These are phyloP conservation scores for Solanum chiquidenum DNA, from an alignment of 257 asterid genomes.

Conservation along the genomic window DNA sequence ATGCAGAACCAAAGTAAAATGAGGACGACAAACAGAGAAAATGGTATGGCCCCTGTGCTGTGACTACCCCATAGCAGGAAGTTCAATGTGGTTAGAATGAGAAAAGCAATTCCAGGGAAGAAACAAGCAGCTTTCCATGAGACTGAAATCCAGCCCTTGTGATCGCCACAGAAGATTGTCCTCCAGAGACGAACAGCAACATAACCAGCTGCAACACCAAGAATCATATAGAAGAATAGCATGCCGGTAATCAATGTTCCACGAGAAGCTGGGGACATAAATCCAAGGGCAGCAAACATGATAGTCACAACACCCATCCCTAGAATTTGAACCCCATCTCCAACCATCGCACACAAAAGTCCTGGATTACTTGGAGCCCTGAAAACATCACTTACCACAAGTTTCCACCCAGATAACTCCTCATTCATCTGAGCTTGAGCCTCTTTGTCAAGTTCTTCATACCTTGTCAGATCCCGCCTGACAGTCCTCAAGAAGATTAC, in stretches of 20 bases:
- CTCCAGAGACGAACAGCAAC: conserved; percentile 88
- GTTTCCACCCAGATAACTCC: conserved; percentile 92
- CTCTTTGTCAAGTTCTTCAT: conserved; percentile 85
- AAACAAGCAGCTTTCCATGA: conserved; percentile 85
- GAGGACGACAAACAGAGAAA: conserved; percentile 51
- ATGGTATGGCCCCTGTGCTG: conserved; percentile 89
- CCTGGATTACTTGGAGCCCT: conserved; percentile 62
- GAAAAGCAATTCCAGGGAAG: conserved; percentile 68
- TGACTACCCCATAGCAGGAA: conserved; percentile 86
- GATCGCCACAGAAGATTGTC: conserved; percentile 56
- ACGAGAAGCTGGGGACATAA: conserved; percentile 91
- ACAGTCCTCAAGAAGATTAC: conserved; percentile 82
- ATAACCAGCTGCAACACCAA: conserved; percentile 77
- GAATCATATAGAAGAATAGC: conserved; percentile 78
- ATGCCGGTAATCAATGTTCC: conserved; percentile 76
- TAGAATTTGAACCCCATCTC: conserved; percentile 80
- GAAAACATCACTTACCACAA: conserved; percentile 76
- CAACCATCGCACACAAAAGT: conserved; percentile 84
- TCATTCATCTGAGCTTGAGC: conserved; percentile 94
- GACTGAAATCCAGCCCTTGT: conserved; percentile 78
- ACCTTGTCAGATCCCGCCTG: conserved; percentile 67
- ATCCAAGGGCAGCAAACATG: conserved; percentile 80
- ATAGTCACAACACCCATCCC: conserved; percentile 87
- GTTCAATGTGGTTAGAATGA: conserved; percentile 57
- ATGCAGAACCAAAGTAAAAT: conserved; percentile 81